phyloP scores from a whole-genome alignment of 202 grass and related monocot species.

The Brachypodium distachyon region DNA sequence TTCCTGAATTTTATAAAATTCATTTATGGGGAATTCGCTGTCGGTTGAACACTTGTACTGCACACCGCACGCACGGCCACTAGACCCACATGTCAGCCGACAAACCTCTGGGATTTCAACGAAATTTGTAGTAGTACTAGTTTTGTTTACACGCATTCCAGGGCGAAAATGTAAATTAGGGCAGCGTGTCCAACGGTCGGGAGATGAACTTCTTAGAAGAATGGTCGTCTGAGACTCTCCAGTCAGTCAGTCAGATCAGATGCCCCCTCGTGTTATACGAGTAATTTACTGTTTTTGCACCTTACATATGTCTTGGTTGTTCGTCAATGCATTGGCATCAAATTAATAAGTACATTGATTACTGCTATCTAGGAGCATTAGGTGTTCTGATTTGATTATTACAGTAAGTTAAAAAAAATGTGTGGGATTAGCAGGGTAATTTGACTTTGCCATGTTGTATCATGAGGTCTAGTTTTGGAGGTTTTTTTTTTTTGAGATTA shows the following conservation, averaged over 20 bases:
- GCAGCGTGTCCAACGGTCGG: not conserved
- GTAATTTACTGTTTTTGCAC: too few relatives aligned
- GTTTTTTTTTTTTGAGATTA: too few relatives aligned
- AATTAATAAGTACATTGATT: not conserved
- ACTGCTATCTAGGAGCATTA: not conserved
- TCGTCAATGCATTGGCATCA: too few relatives aligned
- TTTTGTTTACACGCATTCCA: not conserved
- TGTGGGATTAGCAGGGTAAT: not conserved
- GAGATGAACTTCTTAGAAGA: slow-evolving; percentile 22
- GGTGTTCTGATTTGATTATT: too few relatives aligned
- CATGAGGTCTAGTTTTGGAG: too few relatives aligned
- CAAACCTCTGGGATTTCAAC: not conserved
- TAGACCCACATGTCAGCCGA: not conserved
- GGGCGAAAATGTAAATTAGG: not conserved
- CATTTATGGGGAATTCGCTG: not conserved
- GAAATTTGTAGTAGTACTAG: too few relatives aligned
- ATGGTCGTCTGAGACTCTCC: not conserved
- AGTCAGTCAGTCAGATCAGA: too few relatives aligned
- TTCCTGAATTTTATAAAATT: too few relatives aligned
- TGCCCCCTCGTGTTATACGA: too few relatives aligned
- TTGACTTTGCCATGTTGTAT: not conserved
- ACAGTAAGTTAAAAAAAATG: too few relatives aligned
- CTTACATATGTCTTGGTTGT: too few relatives aligned
- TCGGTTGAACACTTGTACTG: not conserved
- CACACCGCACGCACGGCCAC: rapidly evolving